These are phyloP conservation scores for Discostella stelligera DNA, from an alignment of 352 stramenopile genomes.

Conservation along the genomic window DNA sequence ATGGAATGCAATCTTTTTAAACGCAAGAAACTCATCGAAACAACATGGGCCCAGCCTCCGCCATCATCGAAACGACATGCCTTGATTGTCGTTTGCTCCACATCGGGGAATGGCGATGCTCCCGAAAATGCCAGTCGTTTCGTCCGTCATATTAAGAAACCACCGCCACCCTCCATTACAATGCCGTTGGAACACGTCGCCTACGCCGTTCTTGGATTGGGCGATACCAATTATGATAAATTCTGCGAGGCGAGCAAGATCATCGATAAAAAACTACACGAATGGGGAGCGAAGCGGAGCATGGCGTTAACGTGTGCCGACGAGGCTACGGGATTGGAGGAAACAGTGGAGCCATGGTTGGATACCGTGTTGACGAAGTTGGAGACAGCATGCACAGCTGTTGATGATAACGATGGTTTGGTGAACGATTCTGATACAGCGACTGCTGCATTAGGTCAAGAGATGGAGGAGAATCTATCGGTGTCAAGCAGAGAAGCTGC, in stretches of 20 bases:
- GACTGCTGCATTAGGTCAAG: neutral
- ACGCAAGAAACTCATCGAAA: conserved; percentile 39
- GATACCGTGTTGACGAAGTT: conserved; percentile 25
- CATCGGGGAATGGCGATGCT: conserved; percentile 93
- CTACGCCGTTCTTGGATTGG: conserved; percentile 89
- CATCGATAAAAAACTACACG: conserved; percentile 86
- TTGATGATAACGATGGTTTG: neutral
- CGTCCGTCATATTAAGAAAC: conserved; percentile 89
- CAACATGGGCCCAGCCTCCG: conserved; percentile 17
- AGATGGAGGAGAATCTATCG: conserved; percentile 2
- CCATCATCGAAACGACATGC: conserved; percentile 42
- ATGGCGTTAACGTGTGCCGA: conserved; percentile 86
- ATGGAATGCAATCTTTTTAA: conserved; percentile 46
- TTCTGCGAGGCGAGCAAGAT: conserved; percentile 91
- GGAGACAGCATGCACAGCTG: conserved; percentile 23
- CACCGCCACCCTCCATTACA: neutral
- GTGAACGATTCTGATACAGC: neutral
- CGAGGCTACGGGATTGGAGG: conserved; percentile 90
- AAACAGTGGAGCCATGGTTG: conserved; percentile 87
- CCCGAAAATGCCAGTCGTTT: conserved; percentile 92
- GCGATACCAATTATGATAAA: conserved; percentile 97
- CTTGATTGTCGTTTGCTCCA: conserved; percentile 89
- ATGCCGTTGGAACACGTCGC: conserved; percentile 77
- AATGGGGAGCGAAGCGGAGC: conserved; percentile 83
- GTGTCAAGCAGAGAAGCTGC: neutral